These are phyloP conservation scores for Nepenthes gracilis DNA, from an alignment of 148 eudicot genomes.

Conservation along the genomic window DNA sequence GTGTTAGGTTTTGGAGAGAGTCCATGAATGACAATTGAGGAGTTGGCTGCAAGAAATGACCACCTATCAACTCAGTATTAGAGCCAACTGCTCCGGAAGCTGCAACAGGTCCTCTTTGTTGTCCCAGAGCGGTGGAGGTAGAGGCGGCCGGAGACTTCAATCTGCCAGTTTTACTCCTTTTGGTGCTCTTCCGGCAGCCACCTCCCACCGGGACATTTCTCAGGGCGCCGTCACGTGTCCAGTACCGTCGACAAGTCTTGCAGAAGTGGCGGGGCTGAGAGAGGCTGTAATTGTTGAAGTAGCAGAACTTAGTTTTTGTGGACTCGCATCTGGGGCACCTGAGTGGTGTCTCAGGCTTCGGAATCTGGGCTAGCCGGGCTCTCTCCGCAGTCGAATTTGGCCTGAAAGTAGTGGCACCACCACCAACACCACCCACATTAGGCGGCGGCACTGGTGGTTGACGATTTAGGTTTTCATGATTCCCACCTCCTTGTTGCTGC, in stretches of 20 bases:
- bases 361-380: slow-evolving; percentile 30
- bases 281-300: slow-evolving; percentile 43
- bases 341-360: slow-evolving; percentile 31
- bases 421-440: too few species aligned
- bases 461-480: too few species aligned
- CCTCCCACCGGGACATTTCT: slow-evolving; percentile 41
- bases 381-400: slow-evolving; percentile 31
- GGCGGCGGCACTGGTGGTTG: too few species aligned
- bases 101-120: slow-evolving; percentile 1
- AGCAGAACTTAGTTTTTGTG: slow-evolving; percentile 37
- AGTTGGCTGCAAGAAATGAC: slow-evolving; percentile 8
- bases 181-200: slow-evolving; percentile 33
- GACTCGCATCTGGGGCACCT: slow-evolving; percentile 44
- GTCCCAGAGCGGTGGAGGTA: slow-evolving; percentile 8
- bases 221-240: slow-evolving; percentile 12
- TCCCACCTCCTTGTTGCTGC: too few species aligned
- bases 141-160: too few species aligned
- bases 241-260: slow-evolving; percentile 19
- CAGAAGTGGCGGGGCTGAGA: slow-evolving; percentile 42
- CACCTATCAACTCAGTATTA: not conserved
- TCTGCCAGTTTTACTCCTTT: too few species aligned
- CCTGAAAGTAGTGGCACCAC: too few species aligned
- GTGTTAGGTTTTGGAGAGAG: slow-evolving; percentile 15
- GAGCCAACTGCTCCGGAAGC: not conserved
- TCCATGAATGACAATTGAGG: slow-evolving; percentile 27